Conservation (phyloP, 2,329 filamentous ascomycete species). For the Ceratocystis colombiana region DNA sequence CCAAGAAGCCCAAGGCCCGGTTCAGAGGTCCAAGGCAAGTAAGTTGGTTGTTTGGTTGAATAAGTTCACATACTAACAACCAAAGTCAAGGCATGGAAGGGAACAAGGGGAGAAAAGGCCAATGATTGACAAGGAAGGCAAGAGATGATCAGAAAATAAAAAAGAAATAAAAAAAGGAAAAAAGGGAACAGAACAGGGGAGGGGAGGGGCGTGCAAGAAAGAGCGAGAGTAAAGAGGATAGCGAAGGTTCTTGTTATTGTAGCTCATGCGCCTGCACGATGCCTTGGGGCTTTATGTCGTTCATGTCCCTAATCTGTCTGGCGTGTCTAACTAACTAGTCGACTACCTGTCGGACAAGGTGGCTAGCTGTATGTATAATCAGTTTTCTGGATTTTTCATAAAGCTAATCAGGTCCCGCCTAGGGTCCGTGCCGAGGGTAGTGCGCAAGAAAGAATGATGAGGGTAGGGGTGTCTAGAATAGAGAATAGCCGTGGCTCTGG, state of each 20-base stretch:
- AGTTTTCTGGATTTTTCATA: constrained; percentile 5
- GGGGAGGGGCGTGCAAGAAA: not conserved
- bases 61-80: not conserved
- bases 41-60: not conserved
- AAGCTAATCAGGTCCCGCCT: constrained; percentile 7
- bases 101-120: constrained; percentile 4
- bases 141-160: constrained; percentile 1
- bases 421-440: not conserved
- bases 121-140: constrained; percentile 8
- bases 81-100: constrained; percentile 10
- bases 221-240: not conserved
- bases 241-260: constrained; percentile 3
- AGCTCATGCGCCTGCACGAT: not conserved
- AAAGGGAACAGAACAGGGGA: no score
- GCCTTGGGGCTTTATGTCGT: constrained; percentile 4
- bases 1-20: constrained; percentile 5
- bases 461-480: constrained; percentile 2
- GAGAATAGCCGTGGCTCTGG: constrained; percentile 9
- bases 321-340: not conserved
- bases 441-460: constrained; percentile 3
- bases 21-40: constrained; percentile 5
- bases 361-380: constrained; percentile 2
- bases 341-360: constrained; percentile 4
- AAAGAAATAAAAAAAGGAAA: not conserved
- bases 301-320: not conserved